phyloP scores from a whole-genome alignment of 1,284 basidiomycete species.

The Ustilago esculenta region DNA sequence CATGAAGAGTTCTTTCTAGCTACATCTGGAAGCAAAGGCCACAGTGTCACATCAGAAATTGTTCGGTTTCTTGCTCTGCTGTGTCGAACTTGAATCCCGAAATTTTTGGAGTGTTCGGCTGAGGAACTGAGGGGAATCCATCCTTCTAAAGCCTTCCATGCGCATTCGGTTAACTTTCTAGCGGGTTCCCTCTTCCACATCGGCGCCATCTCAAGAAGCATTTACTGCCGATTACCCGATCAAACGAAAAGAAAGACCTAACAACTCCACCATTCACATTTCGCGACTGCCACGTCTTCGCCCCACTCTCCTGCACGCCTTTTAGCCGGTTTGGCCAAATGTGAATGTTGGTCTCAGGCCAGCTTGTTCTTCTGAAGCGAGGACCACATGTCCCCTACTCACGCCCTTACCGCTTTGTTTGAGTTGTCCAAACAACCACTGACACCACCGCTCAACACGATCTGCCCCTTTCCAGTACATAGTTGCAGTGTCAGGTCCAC shows the following conservation, averaged over 20 bases:
- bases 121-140: no score
- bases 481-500: background rate
- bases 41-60: background rate
- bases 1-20: background rate
- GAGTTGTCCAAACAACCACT: background rate
- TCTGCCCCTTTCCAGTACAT: no score
- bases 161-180: background rate
- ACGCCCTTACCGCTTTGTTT: no score
- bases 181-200: conserved; percentile 3
- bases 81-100: background rate
- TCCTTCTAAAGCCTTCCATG: conserved; percentile 27
- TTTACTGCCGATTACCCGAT: background rate
- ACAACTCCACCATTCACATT: background rate
- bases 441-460: background rate
- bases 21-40: background rate
- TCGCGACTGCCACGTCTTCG: background rate
- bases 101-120: background rate
- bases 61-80: background rate
- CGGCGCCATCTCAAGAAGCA: no score
- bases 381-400: no score
- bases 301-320: background rate
- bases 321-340: background rate
- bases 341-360: background rate
- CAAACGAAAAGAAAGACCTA: background rate
- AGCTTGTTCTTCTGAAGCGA: background rate